Evolutionary conservation across 768 basidiomycete genomes (phyloP), one percentile per base, ranked within the genome.

Genomic region (Pisolithus tinctorius): DNA sequence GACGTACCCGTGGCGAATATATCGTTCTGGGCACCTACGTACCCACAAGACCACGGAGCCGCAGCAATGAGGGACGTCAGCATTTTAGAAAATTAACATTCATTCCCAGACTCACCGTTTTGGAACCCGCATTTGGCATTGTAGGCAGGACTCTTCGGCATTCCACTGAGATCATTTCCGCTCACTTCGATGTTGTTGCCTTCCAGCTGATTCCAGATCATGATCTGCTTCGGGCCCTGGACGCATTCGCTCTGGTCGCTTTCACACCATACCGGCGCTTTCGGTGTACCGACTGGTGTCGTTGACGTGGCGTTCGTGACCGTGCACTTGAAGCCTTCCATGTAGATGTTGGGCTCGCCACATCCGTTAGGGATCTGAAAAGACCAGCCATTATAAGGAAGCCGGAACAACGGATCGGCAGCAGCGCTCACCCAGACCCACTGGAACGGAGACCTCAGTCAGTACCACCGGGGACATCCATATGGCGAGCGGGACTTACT

Each of bases 231-330:
- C 2, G 79, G 68, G 40, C 78, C 79, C 55, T 71, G 65, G 20
- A 65, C 65, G 54, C 79, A 81, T 17, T 58, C 65, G 10, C 57
- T 58, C 4, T 65, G 61, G 50, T 80, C 65, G 45, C 68, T 71
- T 56, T 81, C 73, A 56, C 79, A 81, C 78, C 78, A 81, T 3
- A 74, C 71, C 1, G 78, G 69, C 13, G 79, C 71, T 53, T 78
- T 68, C 4, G 73, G 63, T 0, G 65, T 45, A 13, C 72, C 76
- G 14, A 81, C 50, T 9, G 74, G 70, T 0, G 62, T 68, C 14
- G 58, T 74, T 31, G 68, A 64, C 1, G 61, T 75, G 3, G 78
- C 68, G 9, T 68, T 68, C 0, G 75, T 74, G 11, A 81, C 78
- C 16, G 64, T 70, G 68, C 78, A 81, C 31, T 67, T 69, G 67